Conservation (phyloP, 371 early-diverging fungal genomes). For the Paramicrosporidium saccamoebae region DNA sequence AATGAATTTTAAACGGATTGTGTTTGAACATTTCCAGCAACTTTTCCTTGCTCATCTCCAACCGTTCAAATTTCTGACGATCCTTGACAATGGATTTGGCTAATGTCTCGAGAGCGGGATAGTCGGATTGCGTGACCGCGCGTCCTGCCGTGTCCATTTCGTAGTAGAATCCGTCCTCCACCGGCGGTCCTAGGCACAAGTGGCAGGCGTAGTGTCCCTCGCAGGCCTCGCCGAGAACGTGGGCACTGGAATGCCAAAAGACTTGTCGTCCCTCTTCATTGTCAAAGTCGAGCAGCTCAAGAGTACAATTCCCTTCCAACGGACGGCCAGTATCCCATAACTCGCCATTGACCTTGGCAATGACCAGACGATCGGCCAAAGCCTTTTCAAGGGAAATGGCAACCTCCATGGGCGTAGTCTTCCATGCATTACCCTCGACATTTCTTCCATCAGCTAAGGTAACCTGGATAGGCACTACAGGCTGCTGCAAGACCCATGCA, state of each 20-base stretch:
- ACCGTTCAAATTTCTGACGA: conserved; percentile 78
- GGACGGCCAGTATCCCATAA: conserved; percentile 78
- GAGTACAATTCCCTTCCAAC: conserved; percentile 31
- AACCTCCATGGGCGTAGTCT: conserved; percentile 83
- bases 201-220: conserved; percentile 82
- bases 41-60: conserved; percentile 56
- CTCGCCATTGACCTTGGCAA: conserved; percentile 77
- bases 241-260: conserved; percentile 99
- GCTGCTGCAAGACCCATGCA: conserved; percentile 11
- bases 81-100: conserved; percentile 66
- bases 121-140: conserved; percentile 49
- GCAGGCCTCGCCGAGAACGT: conserved; percentile 93
- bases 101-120: conserved; percentile 43
- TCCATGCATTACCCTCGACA: conserved; percentile 65
- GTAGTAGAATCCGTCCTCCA: conserved; percentile 97
- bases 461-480: conserved; percentile 49
- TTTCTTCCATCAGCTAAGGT: conserved; percentile 59
- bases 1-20: conserved; percentile 77
- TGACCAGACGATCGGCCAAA: conserved; percentile 57
- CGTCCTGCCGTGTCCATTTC: conserved; percentile 56
- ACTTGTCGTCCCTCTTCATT: conserved; percentile 71
- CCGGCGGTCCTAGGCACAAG: conserved; percentile 91
- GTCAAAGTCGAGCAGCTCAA: conserved; percentile 89
- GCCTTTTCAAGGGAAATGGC: conserved; percentile 58
- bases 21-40: conserved; percentile 90